phyloP scores from a whole-genome alignment of 306 rosid species.

The Prinsepia uniflora region DNA sequence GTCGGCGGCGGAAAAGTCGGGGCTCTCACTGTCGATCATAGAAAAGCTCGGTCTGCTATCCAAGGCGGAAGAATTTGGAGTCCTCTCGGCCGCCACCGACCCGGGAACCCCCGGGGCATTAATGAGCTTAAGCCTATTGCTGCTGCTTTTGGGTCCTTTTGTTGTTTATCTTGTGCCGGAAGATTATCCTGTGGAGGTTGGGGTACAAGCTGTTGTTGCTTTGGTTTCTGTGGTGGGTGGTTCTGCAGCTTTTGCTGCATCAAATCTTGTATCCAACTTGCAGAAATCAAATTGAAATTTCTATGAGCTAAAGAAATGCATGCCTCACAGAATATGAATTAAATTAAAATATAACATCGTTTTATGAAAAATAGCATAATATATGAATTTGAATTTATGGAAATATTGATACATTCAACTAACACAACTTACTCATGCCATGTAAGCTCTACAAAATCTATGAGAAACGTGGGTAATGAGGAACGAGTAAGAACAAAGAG shows the following conservation, averaged over 20 bases:
- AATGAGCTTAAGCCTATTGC: constrained; percentile 52
- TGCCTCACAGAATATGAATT: too few species aligned
- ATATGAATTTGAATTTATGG: background rate
- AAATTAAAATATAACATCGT: too few species aligned
- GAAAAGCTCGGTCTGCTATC: constrained; percentile 81
- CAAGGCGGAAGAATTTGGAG: constrained; percentile 86
- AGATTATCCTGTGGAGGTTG: constrained; percentile 56
- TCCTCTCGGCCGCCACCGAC: constrained; percentile 85
- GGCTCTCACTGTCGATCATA: constrained; percentile 72
- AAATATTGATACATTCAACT: constrained; percentile 7
- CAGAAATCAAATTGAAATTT: constrained; percentile 49
- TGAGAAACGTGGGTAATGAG: background rate
- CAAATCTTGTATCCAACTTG: constrained; percentile 79
- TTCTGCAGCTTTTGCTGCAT: constrained; percentile 81
- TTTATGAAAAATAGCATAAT: constrained; percentile 1
- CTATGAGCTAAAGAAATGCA: background rate
- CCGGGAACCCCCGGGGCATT: constrained; percentile 74
- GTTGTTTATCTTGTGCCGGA: constrained; percentile 78
- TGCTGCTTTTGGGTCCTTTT: constrained; percentile 70
- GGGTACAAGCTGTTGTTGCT: constrained; percentile 51
- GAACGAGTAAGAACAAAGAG: constrained; percentile 7
- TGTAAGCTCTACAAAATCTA: constrained; percentile 16
- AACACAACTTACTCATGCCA: constrained; percentile 17
- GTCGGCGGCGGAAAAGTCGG: constrained; percentile 82
- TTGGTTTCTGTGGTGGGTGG: constrained; percentile 54